Evolutionary conservation across 1,284 basidiomycete species (phyloP), one percentile per base, ranked within the genome.

Genomic region (Pseudozyma hubeiensis): DNA sequence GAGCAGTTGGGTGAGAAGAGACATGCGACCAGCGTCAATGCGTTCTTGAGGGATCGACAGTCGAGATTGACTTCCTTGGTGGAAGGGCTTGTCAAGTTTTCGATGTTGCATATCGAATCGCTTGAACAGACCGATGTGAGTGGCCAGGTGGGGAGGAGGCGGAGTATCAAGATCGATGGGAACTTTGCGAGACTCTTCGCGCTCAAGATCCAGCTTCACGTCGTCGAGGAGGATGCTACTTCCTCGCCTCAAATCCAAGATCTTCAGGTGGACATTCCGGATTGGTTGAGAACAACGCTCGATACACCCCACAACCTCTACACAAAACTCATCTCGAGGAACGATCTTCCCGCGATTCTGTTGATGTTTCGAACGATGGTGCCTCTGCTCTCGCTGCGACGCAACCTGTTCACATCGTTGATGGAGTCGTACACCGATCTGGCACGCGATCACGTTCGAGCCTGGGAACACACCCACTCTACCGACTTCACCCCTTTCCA

Each of bases 281-380:
- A 43, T 1, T 73, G 70, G 70, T 33, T 73, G 2, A 16, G 7
- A 1, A 5, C 7, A 0, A 45, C 61, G 4, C 43, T 72, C 7
- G 37, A 67, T 16, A 8, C 11, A 1, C 47, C 14, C 1, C 41
- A 56, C 19, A 16, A 29, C 6, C 43, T 56, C 17, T 64, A 47
- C 11, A 9, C 11, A 2, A 46, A 41, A 16, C 35, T 67, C 3
- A 0, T 58, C 4, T 1, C 11, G 16, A 39, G 64, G 3, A 64
- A 64, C 39, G 70, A 73, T 47, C 53, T 73, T 6, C 70, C 64
- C 3, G 44, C 61, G 5, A 46, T 73, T 3, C 34, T 73, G 41
- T 33, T 73, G 17, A 73, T 66, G 64, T 44, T 73, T 5, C 64
- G 70, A 4, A 73, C 64, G 1, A 53, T 67, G 53, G 17, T 73